Base-by-base conservation (phyloP, 768 basidiomycete species). In the Clavulina sp. region DNA sequence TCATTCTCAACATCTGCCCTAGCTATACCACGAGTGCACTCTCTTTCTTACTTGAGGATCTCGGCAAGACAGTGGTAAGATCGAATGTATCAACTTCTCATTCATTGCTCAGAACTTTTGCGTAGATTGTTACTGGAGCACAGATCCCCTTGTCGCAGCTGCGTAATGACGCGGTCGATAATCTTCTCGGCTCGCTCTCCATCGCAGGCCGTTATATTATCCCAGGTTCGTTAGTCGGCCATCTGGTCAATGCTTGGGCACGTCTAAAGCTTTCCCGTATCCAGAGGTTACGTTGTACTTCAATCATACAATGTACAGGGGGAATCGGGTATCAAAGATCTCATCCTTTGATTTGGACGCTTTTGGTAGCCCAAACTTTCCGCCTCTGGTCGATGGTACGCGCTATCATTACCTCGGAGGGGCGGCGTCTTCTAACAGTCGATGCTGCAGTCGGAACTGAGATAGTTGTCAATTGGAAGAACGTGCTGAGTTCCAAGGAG, bases 131-230 rank as follows among this genome's bases (percentile, higher is more conserved):
- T 29, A 93, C 87, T 1, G 92, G 91, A 9, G 88, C 91, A 0
- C 92, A 95, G 67, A 93, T 96, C 32, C 87, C 92, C 13, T 68
- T 91, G 31, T 88, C 84, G 1, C 83, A 89, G 60, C 69, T 92
- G 43, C 75, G 88, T n/a, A 95, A 92, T 58, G 91, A 96, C 62
- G 88, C 89, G 5, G 79, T 89, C 4, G 92, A 93, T 58, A 96
- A 95, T 62, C 68, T 95, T 6, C 77, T 95, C 62, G 89, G 87
- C 5, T 84, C 87, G 2, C 68, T 96, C 31, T 78, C 81, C 16
- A 81, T 93, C 49, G 89, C 91, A 16, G 91, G 92, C 1, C 81
- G 86, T 59, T 92, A 79, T 60, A 83, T 84, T 55, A 89, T 96
- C 50, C 91, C 92, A 61, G 89, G 86, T 83, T 66, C 28, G 21